These are phyloP conservation scores for Phialophora macrospora DNA, from an alignment of 2,329 filamentous ascomycete species.

Conservation along the genomic window DNA sequence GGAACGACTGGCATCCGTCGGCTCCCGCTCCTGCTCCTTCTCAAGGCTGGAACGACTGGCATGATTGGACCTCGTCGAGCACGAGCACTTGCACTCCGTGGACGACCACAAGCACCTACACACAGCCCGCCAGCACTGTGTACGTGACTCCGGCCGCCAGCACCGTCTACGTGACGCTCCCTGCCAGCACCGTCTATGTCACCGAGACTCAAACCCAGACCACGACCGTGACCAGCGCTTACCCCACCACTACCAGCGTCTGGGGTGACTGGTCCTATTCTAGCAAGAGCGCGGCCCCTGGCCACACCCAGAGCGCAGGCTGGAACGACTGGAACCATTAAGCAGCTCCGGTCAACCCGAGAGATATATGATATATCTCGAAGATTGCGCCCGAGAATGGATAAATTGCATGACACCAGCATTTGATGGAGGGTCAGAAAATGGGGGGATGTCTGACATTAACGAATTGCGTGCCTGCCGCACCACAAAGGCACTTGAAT, in stretches of 20 bases:
- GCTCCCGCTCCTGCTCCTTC: conserved; percentile 5
- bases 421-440: conserved; percentile 3
- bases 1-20: conserved; percentile 13
- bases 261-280: conserved; percentile 9
- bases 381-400: neutral
- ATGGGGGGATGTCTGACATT: neutral
- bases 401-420: neutral
- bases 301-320: conserved; percentile 2
- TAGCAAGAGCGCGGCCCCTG: neutral
- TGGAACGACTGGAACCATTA: conserved; percentile 16
- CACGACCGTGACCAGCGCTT: conserved; percentile 10
- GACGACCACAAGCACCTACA: conserved; percentile 13
- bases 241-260: neutral
- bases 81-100: conserved; percentile 8
- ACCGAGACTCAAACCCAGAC: conserved; percentile 18
- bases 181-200: conserved; percentile 8
- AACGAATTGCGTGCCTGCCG: neutral
- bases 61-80: conserved; percentile 13
- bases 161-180: neutral
- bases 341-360: neutral
- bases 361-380: neutral
- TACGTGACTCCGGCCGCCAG: conserved; percentile 4
- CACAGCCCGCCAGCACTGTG: conserved; percentile 6
- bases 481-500: neutral
- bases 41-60: conserved; percentile 19